Conservation (phyloP, 208 protist genomes). For the Leishmania arabica region DNA sequence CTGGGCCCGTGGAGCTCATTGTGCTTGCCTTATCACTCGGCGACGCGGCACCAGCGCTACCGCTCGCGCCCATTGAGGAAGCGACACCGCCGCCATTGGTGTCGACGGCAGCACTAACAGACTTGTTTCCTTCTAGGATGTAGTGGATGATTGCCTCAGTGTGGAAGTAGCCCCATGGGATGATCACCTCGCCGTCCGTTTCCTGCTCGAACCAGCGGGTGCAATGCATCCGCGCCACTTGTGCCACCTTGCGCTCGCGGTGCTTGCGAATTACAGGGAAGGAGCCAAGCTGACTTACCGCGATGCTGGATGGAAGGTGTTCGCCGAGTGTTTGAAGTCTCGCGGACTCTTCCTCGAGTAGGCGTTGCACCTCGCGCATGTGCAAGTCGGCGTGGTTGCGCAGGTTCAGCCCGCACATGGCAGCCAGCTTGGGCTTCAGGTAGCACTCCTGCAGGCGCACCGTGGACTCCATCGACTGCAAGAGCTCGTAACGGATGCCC, state of each 20-base stretch:
- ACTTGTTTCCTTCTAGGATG: constrained; percentile 64
- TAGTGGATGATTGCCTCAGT: constrained; percentile 77
- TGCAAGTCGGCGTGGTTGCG: constrained; percentile 84
- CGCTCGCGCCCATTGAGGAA: neutral
- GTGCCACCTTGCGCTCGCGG: constrained; percentile 80
- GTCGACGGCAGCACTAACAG: neutral
- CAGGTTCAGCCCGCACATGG: constrained; percentile 67
- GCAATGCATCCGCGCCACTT: constrained; percentile 63
- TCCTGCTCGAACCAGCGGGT: constrained; percentile 68
- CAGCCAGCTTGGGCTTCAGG: constrained; percentile 88
- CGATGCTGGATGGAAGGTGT: constrained; percentile 47
- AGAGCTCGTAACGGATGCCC: constrained; percentile 60
- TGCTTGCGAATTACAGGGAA: constrained; percentile 69
- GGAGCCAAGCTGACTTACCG: constrained; percentile 61
- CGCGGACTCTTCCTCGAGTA: constrained; percentile 68
- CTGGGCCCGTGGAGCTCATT: neutral
- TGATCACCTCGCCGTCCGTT: constrained; percentile 83
- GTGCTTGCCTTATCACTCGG: neutral
- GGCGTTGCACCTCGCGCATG: constrained; percentile 78
- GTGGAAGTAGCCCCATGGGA: constrained; percentile 91
- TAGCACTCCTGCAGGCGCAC: constrained; percentile 91
- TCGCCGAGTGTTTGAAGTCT: constrained; percentile 42
- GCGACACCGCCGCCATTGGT: neutral
- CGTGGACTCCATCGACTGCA: constrained; percentile 44
- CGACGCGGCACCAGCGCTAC: neutral